Conservation (phyloP, 352 stramenopile genomes). For the Pythium pectinolyticum region DNA sequence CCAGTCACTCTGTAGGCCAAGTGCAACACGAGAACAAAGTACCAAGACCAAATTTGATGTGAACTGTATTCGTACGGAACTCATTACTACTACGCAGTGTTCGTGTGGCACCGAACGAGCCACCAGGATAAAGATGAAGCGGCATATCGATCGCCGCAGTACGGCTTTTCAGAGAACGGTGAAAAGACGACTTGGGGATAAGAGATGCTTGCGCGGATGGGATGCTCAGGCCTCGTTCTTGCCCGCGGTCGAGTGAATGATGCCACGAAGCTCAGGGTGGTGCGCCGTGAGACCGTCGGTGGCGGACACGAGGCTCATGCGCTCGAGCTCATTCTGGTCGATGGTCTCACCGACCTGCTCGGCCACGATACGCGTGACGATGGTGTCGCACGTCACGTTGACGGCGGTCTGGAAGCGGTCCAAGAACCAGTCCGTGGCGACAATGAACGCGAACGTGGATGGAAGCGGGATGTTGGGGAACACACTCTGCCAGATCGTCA, state of each 20-base stretch:
- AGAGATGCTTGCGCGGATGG: too few species aligned
- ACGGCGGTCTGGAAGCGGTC: slow-evolving; percentile 49
- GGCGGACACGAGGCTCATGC: slow-evolving; percentile 11
- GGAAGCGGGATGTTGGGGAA: slow-evolving; percentile 34
- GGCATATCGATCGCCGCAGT: too few species aligned
- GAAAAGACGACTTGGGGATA: too few species aligned
- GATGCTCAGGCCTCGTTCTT: slow-evolving; percentile 5
- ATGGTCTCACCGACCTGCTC: slow-evolving; percentile 27
- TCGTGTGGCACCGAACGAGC: too few species aligned
- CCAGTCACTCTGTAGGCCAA: too few species aligned
- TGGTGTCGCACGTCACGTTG: slow-evolving; percentile 54
- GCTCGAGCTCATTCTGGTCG: slow-evolving; percentile 11
- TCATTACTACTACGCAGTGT: too few species aligned
- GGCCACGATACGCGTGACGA: slow-evolving; percentile 54
- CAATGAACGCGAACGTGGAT: slow-evolving; percentile 49
- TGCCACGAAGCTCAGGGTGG: slow-evolving; percentile 17
- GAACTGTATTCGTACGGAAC: too few species aligned
- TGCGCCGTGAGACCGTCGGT: slow-evolving; percentile 2
- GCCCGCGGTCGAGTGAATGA: slow-evolving; percentile 9
- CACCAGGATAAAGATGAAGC: too few species aligned
- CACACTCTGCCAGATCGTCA: slow-evolving; percentile 37
- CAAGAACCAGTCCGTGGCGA: slow-evolving; percentile 58
- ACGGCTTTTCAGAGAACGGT: too few species aligned
- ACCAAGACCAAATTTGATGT: too few species aligned
- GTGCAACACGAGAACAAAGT: too few species aligned